These are phyloP conservation scores for Nidula microcarpa DNA, from an alignment of 768 basidiomycete species.

Conservation along the genomic window DNA sequence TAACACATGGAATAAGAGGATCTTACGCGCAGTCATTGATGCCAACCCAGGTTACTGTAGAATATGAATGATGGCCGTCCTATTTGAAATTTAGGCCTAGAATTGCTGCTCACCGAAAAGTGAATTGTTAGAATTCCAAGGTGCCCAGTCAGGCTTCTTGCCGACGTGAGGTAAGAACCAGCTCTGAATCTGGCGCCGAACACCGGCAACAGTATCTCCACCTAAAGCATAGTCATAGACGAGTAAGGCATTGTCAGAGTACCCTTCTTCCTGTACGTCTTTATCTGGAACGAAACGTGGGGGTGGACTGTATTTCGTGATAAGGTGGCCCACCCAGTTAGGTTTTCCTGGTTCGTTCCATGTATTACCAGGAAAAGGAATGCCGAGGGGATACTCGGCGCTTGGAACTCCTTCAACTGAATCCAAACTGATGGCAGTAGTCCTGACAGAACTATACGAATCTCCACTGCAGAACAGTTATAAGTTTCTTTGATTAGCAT, in stretches of 20 bases:
- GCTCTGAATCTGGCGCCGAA: constrained; percentile 33
- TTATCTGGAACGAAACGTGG: constrained; percentile 25
- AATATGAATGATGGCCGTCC: neutral
- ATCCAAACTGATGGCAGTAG: constrained; percentile 7
- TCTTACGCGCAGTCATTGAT: constrained; percentile 64
- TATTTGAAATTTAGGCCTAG: neutral
- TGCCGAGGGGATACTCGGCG: constrained; percentile 43
- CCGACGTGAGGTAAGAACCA: constrained; percentile 36
- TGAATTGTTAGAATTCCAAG: constrained; percentile 38
- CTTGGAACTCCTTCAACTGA: constrained; percentile 25
- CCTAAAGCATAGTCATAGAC: constrained; percentile 59
- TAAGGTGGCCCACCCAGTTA: constrained; percentile 65
- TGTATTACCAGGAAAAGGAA: constrained; percentile 45
- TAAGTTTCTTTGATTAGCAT: neutral
- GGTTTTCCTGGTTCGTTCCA: constrained; percentile 43
- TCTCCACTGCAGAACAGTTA: constrained; percentile 44
- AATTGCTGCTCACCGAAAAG: constrained; percentile 38
- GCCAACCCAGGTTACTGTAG: constrained; percentile 59
- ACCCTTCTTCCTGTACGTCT: constrained; percentile 23
- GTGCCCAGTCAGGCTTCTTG: constrained; percentile 28
- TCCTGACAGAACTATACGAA: constrained; percentile 50
- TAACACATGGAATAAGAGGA: too few species aligned
- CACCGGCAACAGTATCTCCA: constrained; percentile 41
- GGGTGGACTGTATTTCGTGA: constrained; percentile 37
- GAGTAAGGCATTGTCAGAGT: constrained; percentile 31